These are phyloP conservation scores for Oenanthe javanica DNA, from an alignment of 140 eudicot species.

Conservation along the genomic window DNA sequence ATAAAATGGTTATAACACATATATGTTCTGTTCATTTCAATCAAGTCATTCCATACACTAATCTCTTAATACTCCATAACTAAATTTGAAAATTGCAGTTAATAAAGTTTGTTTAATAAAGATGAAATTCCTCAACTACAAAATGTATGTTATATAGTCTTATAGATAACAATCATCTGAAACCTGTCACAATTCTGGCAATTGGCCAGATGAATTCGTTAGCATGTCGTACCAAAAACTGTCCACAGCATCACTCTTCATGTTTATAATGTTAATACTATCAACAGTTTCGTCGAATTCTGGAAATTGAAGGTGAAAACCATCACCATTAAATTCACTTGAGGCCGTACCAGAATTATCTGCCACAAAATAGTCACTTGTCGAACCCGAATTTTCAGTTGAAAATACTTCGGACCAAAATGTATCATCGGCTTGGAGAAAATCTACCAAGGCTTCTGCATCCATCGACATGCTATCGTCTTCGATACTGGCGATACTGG, in stretches of 20 bases:
- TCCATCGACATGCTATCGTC: not conserved
- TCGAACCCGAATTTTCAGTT: conserved; percentile 15
- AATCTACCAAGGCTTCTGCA: conserved; percentile 2
- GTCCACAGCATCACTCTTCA: conserved; percentile 39
- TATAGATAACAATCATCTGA: not conserved
- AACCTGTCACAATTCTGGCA: conserved; percentile 7
- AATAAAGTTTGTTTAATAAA: not conserved
- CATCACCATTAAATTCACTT: conserved; percentile 11
- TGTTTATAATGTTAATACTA: conserved; percentile 13
- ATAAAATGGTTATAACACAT: no score
- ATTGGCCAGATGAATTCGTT: conserved; percentile 28
- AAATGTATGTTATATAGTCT: no score
- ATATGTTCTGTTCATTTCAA: no score
- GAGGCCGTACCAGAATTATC: conserved; percentile 8
- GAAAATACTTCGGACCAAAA: conserved; percentile 54
- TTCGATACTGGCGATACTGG: not conserved
- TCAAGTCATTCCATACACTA: not conserved
- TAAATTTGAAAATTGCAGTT: not conserved
- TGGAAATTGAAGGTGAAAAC: conserved; percentile 1
- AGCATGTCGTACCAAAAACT: conserved; percentile 52
- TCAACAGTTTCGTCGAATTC: not conserved
- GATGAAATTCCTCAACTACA: no score
- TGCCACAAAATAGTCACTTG: conserved; percentile 17
- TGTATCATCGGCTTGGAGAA: conserved; percentile 29
- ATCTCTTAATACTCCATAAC: not conserved